Base-by-base conservation (phyloP, 2,329 filamentous ascomycete genomes). In the Chaetothyriales sp. region DNA sequence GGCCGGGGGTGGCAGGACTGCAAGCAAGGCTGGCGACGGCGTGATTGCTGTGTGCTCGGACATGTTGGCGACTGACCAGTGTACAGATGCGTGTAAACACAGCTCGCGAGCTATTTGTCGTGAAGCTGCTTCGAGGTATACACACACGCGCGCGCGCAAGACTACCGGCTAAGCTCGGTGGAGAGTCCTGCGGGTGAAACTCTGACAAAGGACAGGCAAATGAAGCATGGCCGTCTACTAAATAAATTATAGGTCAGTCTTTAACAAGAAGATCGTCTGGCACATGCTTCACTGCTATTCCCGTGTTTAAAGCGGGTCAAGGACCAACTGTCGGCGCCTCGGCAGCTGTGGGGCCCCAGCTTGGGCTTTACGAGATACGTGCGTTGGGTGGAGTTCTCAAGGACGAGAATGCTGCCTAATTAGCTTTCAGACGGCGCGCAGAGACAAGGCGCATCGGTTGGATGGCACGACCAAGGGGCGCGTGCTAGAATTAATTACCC, bases 1-100 rank as follows among this genome's bases (percentile, higher is more conserved):
- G 15, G 75, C 69, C 2, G 70, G 65, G 1, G 75, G 73, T 22
- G 75, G 71, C 8, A 77, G 63, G 49, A 75, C 71, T 43, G 66
- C 19, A 22, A 13, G 20, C 46, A 47, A 33, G 8, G 18, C 33
- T 2, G 33, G 10, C 33, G 33, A 40, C 33, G 15, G 10, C 10
- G 15, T 15, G 4, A 15, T 40, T 10, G 33, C 7, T 15, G 10
- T 15, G 33, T 15, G 7, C 33, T 40, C 33, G 5, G 8, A 9
- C 33, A 40, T 40, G 10, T 40, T 40, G 15, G 10, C 33, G 22
- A 4, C 22, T 25, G 3, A 4, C 22, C 22, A 3, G 22, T 25
- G 3, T 25, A 25, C 22, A 25, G 22, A 25, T 4, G 22, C 22
- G 22, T 4, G 3, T 6, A 25, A 25, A 25, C 22, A 6, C 22